Evolutionary conservation across 805 yeast species (phyloP), one percentile per base, ranked within the genome.

Genomic region (Lachancea kluyveri): DNA sequence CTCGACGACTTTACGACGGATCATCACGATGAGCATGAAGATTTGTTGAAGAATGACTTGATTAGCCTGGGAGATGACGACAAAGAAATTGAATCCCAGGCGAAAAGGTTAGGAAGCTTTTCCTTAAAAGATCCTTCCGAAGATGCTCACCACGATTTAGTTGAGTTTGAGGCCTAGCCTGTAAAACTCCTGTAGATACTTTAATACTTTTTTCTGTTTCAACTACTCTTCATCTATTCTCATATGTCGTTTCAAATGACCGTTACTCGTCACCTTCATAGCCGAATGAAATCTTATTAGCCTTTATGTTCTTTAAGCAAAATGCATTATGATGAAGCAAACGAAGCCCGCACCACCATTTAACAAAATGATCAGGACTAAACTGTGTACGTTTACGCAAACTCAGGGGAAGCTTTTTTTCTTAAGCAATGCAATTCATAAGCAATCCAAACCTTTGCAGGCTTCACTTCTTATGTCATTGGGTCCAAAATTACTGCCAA

Each of bases 81-180:
- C 14, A 46, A 42, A 4, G 42, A 29, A 2, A 37, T 30, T 10
- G 38, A 37, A 11, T 26, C 33, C 4, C 41, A 43, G 25, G 41
- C 38, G 15, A 42, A 40, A 18, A 47, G 44, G 28, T 39, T 36
- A n/a, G 23, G 32, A 14, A 21, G 17, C 25, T 36, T 31, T 18
- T 26, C 30, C 8, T 36, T 39, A 32, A 17, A 21, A 35, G 17
- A 24, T 41, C 23, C 34, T 12, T 21, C 31, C 26, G 43, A 40
- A 14, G 35, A 35, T 12, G 53, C 46, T 28, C n/a, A n/a, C n/a
- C n/a, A n/a, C n/a, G n/a, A n/a, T n/a, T 43, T 54, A n/a, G 46
- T 55, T 22, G 60, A 55, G 26, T 55, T 55, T 31, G 60, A 55
- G 35, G 46, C 59, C 12, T 52, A 29, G n/a, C n/a, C n/a, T n/a